Evolutionary conservation across 768 basidiomycete species (phyloP), one percentile per base, ranked within the genome.

Genomic region (Chalciporus pseudorubinellus): DNA sequence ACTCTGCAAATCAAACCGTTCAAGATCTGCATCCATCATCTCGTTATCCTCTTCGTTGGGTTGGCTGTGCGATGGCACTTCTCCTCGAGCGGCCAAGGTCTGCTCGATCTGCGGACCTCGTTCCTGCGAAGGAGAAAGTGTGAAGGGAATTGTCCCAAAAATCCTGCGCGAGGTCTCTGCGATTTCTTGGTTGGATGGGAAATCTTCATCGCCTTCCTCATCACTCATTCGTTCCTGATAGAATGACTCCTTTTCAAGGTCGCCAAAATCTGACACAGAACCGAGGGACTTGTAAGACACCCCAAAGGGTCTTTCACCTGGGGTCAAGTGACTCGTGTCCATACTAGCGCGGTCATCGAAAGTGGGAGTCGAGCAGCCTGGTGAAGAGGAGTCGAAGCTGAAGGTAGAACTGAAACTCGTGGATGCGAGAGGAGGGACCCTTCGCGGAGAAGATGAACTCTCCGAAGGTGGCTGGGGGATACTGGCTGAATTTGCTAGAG

Each of bases 191-290:
- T 61, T 64, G 3, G 75, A 77, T 18, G 81, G 82, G 56, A 82
- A 58, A n/a, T 67, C 72, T n/a, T 68, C 64, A 7, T 40, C 52
- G 28, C 31, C 56, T 18, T 47, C 50, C 18, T 53, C 43, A 9
- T 55, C 45, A 24, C 44, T 26, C 18, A 34, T 16, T 16, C 31
- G 46, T 53, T 60, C 61, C 3, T 51, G 33, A 61, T 47, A 26
- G 54, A 58, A 50, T 49, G 57, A 41, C 58, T 69, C 61, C 60
- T 63, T 67, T 43, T 80, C 76, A 22, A 54, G 58, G n/a, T 68
- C 75, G 10, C 76, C 80, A 53, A 85, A 74, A 57, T 84, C 84
- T 6, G 83, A 81, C n/a, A 74, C 72, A 8, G 83, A 83, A 4
- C 79, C 80, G 28, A 85, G 66, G 10, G 83, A 77, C 36, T 69